phyloP scores from a whole-genome alignment of 2,329 filamentous ascomycete species.

The Microcyclosporella mali region DNA sequence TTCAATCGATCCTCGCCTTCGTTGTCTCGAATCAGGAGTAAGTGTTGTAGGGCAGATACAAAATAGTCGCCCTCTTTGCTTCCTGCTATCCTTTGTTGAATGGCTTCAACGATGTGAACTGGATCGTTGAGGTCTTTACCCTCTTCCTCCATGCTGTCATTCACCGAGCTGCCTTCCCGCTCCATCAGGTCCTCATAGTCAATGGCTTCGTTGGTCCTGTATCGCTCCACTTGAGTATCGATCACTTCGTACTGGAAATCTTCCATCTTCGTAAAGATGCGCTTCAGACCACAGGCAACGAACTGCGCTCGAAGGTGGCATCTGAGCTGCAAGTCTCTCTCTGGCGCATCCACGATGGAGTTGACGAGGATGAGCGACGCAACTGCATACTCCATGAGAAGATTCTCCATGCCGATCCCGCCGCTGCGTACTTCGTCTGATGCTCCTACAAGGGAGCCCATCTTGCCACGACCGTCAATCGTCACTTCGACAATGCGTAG shows the following conservation, averaged over 20 bases:
- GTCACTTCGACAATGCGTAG: slow-evolving; percentile 98
- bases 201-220: slow-evolving; percentile 88
- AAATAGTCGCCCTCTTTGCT: slow-evolving; percentile 92
- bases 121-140: slow-evolving; percentile 90
- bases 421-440: slow-evolving; percentile 94
- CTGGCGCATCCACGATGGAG: slow-evolving; percentile 88
- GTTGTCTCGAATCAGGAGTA: slow-evolving; percentile 85
- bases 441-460: slow-evolving; percentile 94
- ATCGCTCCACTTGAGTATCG: slow-evolving; percentile 95
- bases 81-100: slow-evolving; percentile 74
- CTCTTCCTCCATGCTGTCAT: slow-evolving; percentile 79
- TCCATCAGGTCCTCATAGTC: slow-evolving; percentile 98
- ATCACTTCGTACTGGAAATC: slow-evolving; percentile 97
- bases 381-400: slow-evolving; percentile 97
- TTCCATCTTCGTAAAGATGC: slow-evolving; percentile 94
- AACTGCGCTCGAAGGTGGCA: slow-evolving; percentile 95
- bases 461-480: slow-evolving; percentile 93
- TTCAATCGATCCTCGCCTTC: slow-evolving; percentile 85
- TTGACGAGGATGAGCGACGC: slow-evolving; percentile 93
- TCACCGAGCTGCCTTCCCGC: slow-evolving; percentile 80
- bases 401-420: slow-evolving; percentile 96
- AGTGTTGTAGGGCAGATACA: slow-evolving; percentile 86
- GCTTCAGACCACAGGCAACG: slow-evolving; percentile 89
- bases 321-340: slow-evolving; percentile 80
- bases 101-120: slow-evolving; percentile 87